These are phyloP conservation scores for Leishmania lainsoni DNA, from an alignment of 208 protist species.

Conservation along the genomic window DNA sequence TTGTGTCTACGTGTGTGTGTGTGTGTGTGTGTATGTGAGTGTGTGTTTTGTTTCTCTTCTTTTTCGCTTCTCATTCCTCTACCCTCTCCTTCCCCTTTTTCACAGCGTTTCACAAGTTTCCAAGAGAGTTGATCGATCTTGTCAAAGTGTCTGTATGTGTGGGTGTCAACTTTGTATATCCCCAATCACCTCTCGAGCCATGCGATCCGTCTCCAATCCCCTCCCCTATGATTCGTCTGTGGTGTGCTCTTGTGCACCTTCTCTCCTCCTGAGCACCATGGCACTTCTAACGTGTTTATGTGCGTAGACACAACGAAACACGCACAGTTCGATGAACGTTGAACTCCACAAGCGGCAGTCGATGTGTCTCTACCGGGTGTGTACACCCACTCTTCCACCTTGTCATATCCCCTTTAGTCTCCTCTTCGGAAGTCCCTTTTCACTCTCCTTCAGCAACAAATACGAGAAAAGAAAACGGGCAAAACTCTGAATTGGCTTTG, in stretches of 20 bases:
- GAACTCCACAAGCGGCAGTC: neutral
- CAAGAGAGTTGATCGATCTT: neutral
- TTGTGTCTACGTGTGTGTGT: slow-evolving; percentile 2
- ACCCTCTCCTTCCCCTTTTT: neutral
- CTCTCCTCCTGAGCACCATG: neutral
- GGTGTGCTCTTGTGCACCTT: neutral
- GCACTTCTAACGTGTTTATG: neutral
- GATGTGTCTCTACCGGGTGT: neutral
- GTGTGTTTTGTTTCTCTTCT: neutral
- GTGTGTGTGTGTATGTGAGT: neutral
- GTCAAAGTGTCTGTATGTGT: neutral
- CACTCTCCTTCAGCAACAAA: neutral
- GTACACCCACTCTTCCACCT: neutral
- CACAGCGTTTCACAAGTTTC: neutral
- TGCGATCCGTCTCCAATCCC: neutral
- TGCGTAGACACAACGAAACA: too few relatives aligned
- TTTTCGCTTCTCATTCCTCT: neutral
- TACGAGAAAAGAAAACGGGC: neutral
- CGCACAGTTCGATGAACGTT: neutral
- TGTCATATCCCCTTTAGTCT: neutral
- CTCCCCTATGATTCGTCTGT: neutral
- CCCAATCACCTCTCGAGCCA: too few relatives aligned
- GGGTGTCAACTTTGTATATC: neutral
- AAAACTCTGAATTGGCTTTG: too few relatives aligned
- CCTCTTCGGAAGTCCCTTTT: neutral